Percentiles rank a stretch among this genome's conserved stretches.
These are phyloP conservation scores for Toxicodendron radicans DNA, from an alignment of 345 rosid species.

Conservation along the genomic window DNA sequence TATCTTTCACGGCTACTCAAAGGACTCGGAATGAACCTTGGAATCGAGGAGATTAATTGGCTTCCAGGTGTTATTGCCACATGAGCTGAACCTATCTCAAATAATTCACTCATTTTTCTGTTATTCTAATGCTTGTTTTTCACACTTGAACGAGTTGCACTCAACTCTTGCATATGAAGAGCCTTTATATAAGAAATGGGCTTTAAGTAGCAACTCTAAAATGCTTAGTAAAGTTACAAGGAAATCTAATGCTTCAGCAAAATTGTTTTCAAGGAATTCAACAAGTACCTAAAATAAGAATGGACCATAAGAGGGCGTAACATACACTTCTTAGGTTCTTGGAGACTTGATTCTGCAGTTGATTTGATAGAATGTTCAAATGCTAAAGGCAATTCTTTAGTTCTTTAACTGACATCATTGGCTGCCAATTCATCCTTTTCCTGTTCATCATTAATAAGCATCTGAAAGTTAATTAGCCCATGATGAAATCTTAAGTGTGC, in stretches of 20 bases:
- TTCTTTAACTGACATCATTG: background rate
- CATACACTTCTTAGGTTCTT: too few relatives aligned
- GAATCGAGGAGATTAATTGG: conserved; percentile 6
- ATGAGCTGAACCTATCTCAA: conserved; percentile 18
- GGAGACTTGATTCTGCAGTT: background rate
- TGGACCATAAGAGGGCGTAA: background rate
- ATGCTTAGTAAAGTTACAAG: too few relatives aligned
- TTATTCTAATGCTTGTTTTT: too few relatives aligned
- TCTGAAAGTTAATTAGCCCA: background rate
- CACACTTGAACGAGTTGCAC: background rate
- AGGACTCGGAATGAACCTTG: conserved; percentile 8
- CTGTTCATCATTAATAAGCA: background rate
- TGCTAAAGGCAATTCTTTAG: background rate
- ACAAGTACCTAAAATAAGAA: background rate
- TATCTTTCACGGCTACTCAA: conserved; percentile 20
- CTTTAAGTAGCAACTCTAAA: too few relatives aligned
- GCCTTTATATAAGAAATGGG: background rate
- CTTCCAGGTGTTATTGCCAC: background rate
- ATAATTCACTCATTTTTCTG: conserved; percentile 15
- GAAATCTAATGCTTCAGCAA: background rate
- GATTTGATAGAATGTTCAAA: conserved; percentile 5
- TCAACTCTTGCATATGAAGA: background rate
- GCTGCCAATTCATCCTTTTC: background rate
- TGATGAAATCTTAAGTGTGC: background rate
- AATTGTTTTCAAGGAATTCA: background rate